Evolutionary conservation across 352 stramenopile genomes (phyloP).

Genomic region (Globisporangium rhizosaccharum): DNA sequence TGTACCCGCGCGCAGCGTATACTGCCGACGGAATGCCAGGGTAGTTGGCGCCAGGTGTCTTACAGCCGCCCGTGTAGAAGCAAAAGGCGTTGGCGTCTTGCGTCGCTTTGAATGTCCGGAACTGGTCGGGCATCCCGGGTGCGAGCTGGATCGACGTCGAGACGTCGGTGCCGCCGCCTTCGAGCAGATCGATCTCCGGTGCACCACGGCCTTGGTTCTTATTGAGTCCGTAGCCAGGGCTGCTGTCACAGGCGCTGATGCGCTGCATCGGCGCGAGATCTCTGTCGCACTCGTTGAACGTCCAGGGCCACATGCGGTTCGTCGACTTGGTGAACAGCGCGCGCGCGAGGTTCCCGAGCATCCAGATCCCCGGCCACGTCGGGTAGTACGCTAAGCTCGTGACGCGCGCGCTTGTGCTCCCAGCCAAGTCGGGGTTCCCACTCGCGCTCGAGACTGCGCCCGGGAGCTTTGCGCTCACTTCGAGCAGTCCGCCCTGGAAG

Average conservation of each 20-base stretch:
- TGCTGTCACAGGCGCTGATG: conserved; percentile 86
- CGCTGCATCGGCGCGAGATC: conserved; percentile 64
- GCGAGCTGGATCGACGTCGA: conserved; percentile 75
- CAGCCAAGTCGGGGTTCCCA: conserved; percentile 48
- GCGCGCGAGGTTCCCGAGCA: conserved; percentile 93
- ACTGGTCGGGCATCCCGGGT: conserved; percentile 48
- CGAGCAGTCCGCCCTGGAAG: conserved; percentile 91
- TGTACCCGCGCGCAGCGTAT: conserved; percentile 30
- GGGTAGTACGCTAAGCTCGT: conserved; percentile 40
- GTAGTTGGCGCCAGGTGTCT: conserved; percentile 47
- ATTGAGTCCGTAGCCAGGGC: conserved; percentile 91
- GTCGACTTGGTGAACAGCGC: conserved; percentile 92
- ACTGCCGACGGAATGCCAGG: conserved; percentile 40
- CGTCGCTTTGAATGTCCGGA: conserved; percentile 25
- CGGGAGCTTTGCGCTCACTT: conserved; percentile 89
- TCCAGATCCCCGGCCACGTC: conserved; percentile 93
- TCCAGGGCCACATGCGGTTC: conserved; percentile 94
- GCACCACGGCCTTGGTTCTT: conserved; percentile 84
- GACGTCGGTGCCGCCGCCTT: conserved; percentile 68
- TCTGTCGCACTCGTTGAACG: conserved; percentile 89
- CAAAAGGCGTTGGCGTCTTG: conserved; percentile 37
- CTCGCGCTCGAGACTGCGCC: conserved; percentile 63
- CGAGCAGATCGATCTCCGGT: conserved; percentile 18
- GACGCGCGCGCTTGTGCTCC: conserved; percentile 64
- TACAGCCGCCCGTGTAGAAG: conserved; percentile 35